These are phyloP conservation scores for Parmelia sp. DNA, from an alignment of 495 filamentous ascomycete genomes.

Conservation along the genomic window DNA sequence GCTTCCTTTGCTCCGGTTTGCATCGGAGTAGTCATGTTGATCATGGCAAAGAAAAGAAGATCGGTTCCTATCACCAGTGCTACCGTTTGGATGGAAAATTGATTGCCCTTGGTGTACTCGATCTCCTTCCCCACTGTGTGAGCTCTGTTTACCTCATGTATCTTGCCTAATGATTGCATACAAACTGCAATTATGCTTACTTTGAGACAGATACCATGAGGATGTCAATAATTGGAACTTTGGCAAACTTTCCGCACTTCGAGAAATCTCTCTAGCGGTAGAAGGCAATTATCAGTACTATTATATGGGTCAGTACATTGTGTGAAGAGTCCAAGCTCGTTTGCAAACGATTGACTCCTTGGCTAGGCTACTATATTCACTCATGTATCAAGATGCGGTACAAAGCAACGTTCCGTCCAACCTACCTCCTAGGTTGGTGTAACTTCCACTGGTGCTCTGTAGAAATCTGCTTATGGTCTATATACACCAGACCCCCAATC, in stretches of 20 bases:
- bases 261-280: constrained; percentile 72
- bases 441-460: not conserved
- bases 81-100: constrained; percentile 86
- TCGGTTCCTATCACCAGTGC: constrained; percentile 93
- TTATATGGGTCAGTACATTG: constrained; percentile 62
- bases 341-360: constrained; percentile 4
- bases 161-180: constrained; percentile 11
- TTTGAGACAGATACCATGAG: constrained; percentile 57
- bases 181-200: not conserved
- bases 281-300: constrained; percentile 70
- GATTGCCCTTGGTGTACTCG: constrained; percentile 82
- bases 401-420: constrained; percentile 80
- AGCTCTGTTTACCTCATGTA: constrained; percentile 92
- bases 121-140: constrained; percentile 78
- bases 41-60: constrained; percentile 46
- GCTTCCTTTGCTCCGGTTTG: constrained; percentile 86
- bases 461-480: constrained; percentile 8
- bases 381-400: constrained; percentile 76
- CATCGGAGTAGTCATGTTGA: constrained; percentile 41
- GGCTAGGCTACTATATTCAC: constrained; percentile 62
- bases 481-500: constrained; percentile 58
- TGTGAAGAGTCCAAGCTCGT: constrained; percentile 15
- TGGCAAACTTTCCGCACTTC: constrained; percentile 81
- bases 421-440: constrained; percentile 62
- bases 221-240: constrained; percentile 72